These are phyloP conservation scores for Mycena sanguinolenta DNA, from an alignment of 768 basidiomycete species.

Conservation along the genomic window DNA sequence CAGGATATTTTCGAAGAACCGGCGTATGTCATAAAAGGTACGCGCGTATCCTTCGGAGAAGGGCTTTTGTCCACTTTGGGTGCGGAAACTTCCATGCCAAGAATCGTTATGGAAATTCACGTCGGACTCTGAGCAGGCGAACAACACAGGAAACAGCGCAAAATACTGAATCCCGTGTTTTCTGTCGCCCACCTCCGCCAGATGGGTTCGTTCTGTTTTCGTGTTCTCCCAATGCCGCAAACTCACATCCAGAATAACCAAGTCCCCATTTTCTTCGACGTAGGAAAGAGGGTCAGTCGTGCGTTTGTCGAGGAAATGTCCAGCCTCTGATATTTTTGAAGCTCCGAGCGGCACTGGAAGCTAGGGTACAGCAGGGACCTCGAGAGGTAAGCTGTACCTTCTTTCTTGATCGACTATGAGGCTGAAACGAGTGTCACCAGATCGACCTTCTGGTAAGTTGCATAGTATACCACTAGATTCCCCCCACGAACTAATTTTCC, in stretches of 20 bases:
- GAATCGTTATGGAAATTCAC: no score
- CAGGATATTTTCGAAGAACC: slow-evolving; percentile 51
- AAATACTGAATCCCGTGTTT: slow-evolving; percentile 61
- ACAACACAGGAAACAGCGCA: slow-evolving; percentile 58
- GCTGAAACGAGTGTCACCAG: slow-evolving; percentile 28
- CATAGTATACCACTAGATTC: neutral
- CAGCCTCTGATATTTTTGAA: slow-evolving; percentile 24
- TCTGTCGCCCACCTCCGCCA: slow-evolving; percentile 55
- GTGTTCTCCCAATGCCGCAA: neutral
- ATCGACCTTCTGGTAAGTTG: slow-evolving; percentile 44
- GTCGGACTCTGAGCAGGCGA: slow-evolving; percentile 45
- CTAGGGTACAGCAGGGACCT: slow-evolving; percentile 45
- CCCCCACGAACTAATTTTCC: neutral
- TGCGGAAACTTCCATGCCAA: neutral
- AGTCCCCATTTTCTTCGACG: slow-evolving; percentile 47
- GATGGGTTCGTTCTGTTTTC: slow-evolving; percentile 43
- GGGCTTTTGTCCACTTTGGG: slow-evolving; percentile 37
- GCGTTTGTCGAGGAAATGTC: neutral
- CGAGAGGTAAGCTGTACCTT: slow-evolving; percentile 43
- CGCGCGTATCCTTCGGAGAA: slow-evolving; percentile 36
- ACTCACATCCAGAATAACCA: neutral
- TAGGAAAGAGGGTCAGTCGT: slow-evolving; percentile 18
- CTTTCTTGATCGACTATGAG: neutral
- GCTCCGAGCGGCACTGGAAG: slow-evolving; percentile 43
- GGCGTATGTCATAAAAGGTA: slow-evolving; percentile 32